A percentile compares a stretch with the other conserved stretches of the same genome.
Conservation (phyloP, 129 eudicot genomes). For the Saposhnikovia divaricata region DNA sequence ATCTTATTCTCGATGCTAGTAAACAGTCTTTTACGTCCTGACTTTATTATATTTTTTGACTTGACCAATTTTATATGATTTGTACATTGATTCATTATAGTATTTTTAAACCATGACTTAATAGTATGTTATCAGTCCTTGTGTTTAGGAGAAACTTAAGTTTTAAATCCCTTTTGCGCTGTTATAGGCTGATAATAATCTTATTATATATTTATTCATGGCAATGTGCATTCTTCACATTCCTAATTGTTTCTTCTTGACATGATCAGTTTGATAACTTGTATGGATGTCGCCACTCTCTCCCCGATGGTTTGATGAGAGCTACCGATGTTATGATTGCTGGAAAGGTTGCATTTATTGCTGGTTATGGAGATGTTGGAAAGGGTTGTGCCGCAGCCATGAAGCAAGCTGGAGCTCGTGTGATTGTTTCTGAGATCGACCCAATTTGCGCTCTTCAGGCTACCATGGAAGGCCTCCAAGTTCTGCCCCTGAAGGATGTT, state of each 20-base stretch:
- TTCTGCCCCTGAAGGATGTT: conserved; percentile 37
- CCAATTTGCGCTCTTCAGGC: conserved; percentile 35
- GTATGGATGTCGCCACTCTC: conserved; percentile 25
- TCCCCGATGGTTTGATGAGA: conserved; percentile 50
- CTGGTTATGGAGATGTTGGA: background rate
- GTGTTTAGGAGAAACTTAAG: no score
- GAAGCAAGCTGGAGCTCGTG: conserved; percentile 49
- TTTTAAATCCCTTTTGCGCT: no score
- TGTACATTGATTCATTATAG: no score
- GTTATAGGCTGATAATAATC: background rate
- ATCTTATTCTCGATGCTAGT: background rate
- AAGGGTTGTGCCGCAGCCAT: conserved; percentile 30
- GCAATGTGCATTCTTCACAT: background rate
- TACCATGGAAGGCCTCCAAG: conserved; percentile 30
- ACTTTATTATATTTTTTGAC: no score
- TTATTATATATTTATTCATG: background rate
- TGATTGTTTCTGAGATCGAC: conserved; percentile 38
- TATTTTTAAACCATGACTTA: background rate
- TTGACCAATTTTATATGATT: no score
- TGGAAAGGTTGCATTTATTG: background rate
- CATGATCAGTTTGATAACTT: background rate
- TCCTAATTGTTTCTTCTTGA: background rate
- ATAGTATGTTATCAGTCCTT: background rate
- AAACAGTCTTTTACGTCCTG: no score
- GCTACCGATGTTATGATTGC: conserved; percentile 47